Evolutionary conservation across 495 filamentous ascomycete species (phyloP), one percentile per base, ranked within the genome.

Genomic region (Friedmanniomyces simplex): DNA sequence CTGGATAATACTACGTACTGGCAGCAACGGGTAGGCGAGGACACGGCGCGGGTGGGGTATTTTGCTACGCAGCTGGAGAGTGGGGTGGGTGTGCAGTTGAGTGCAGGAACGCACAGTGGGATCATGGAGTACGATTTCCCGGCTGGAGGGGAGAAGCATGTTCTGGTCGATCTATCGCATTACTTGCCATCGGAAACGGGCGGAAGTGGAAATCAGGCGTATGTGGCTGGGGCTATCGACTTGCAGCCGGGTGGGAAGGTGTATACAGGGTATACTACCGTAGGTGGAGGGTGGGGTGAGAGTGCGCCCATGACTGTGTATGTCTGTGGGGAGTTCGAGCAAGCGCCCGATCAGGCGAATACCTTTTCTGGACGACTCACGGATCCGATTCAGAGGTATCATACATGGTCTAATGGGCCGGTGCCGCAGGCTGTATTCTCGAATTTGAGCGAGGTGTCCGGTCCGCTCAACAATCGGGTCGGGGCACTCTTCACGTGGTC

Each of bases 1-100:
- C 55, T 70, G 24, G 68, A 72, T 50, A 71, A 71, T 52, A 37
- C 42, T 3, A 71, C 69, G 3, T 70, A 70, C 52, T 69, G 66
- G 66, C 67, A 69, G 41, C n/a, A 46, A 14, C 52, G 60, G 14
- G 55, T 64, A 37, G 68, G 63, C 5, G 34, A 67, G 14, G 69
- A 72, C 55, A 34, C 49, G 4, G 69, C 69, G 1, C 59, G 30
- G 2, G 68, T 72, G 2, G 69, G 69, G 0, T 70, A 70, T 46
- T 72, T 61, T 41, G 34, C 53, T 4, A 69, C 67, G 0, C 50
- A 59, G 20, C 65, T 72, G 18, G 57, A 64, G 51, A 67, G 54
- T 24, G 69, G 68, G 2, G 61, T 72, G 13, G 51, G 47, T 1
- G 51, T 67, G 16, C 57, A 69, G 60, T 58, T 72, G 1, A 51